Conservation (phyloP, 495 filamentous ascomycete species). For the Darksidea phi region DNA sequence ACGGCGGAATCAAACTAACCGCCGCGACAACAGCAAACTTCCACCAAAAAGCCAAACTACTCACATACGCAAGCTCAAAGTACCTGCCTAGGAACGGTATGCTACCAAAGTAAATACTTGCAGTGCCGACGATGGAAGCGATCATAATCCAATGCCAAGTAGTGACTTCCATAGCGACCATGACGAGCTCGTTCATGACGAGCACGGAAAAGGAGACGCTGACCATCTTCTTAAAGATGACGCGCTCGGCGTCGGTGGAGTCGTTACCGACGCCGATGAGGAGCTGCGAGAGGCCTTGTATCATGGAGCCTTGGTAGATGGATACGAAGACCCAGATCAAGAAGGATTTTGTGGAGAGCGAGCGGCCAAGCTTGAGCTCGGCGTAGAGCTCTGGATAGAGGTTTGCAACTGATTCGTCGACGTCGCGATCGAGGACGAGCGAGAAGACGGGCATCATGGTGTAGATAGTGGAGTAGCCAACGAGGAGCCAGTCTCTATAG, state of each 20-base stretch:
- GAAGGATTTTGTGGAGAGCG: conserved; percentile 87
- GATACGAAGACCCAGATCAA: conserved; percentile 96
- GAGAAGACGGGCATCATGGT: conserved; percentile 93
- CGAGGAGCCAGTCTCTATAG: conserved; percentile 94
- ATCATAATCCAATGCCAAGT: conserved; percentile 98
- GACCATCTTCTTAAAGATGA: conserved; percentile 62
- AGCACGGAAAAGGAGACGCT: conserved; percentile 89
- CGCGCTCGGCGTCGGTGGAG: conserved; percentile 30
- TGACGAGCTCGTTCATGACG: conserved; percentile 90
- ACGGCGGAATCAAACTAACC: conserved; percentile 81
- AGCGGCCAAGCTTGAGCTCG: conserved; percentile 80
- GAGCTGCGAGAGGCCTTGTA: conserved; percentile 88
- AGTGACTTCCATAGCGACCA: conserved; percentile 94
- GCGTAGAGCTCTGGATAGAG: conserved; percentile 98
- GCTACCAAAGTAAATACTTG: conserved; percentile 71
- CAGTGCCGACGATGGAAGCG: conserved; percentile 75
- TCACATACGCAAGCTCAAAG: conserved; percentile 80
- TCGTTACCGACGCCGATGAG: conserved; percentile 70
- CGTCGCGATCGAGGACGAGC: conserved; percentile 92
- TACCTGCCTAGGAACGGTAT: conserved; percentile 87
- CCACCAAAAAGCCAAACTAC: conserved; percentile 83
- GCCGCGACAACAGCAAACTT: conserved; percentile 74
- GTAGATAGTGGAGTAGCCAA: conserved; percentile 95
- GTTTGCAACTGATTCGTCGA: conserved; percentile 88
- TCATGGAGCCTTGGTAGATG: conserved; percentile 91